Base-by-base conservation (phyloP, 352 stramenopile genomes). In the Pythium myriotylum region DNA sequence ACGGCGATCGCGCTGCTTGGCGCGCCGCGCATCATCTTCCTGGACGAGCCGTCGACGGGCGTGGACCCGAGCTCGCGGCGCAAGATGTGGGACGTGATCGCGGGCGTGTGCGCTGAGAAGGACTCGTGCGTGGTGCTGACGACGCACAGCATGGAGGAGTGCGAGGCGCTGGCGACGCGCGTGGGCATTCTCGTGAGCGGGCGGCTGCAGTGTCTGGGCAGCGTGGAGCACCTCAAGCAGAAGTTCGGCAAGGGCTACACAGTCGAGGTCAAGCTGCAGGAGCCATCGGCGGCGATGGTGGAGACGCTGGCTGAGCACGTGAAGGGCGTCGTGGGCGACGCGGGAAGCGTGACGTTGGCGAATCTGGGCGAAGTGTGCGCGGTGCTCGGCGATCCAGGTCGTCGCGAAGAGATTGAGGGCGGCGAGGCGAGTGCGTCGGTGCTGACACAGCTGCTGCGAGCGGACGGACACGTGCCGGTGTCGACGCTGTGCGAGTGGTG, bases 201-300 rank as follows among this genome's bases (percentile, higher is more conserved):
- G 12, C 64, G 76, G 52, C 70, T 91, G 20, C 74, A 84, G 62
- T 94, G 86, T 45, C 64, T 97, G 8, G 92, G 91, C 33, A 96
- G 68, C 13, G 74, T 90, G 2, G 76, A 98, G 68, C 93, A 98
- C 59, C 68, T 99, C 39, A 99, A 99, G 80, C 88, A 85, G 50
- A 97, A 97, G 59, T 99, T 98, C 66, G 97, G 96, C 12, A 79
- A 89, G 52, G 96, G 96, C 0, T 99, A 94, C 71, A 92, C 96
- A 20, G 74, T 99, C 14, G 89, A 98, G 42, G 74, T 89, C 2
- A 89, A 87, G 40, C 54, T 92, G 2, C 51, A 58, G 7, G 65
- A 81, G 20, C 79, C 75, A 13, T 69, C 13, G 56, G 39, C 52
- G 10, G n/a, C 4, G 37, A 35, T 17, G 71, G n/a, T n/a, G n/a